A percentile compares a stretch with the other conserved stretches of the same genome.
Evolutionary conservation across 345 rosid species (phyloP).

Genomic region (Schrenkiella parvula): DNA sequence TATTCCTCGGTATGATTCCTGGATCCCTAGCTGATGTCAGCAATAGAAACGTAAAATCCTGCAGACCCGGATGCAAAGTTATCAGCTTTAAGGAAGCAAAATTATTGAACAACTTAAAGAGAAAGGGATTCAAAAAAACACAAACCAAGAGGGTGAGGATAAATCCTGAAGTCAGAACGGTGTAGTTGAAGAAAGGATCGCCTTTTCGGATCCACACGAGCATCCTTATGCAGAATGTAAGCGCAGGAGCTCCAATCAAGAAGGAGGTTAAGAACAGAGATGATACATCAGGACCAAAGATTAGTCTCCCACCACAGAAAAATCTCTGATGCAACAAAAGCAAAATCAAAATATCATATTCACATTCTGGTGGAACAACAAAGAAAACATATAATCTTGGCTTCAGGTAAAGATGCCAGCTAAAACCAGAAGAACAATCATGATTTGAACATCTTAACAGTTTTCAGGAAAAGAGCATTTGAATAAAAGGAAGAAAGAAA

Average conservation of each 20-base stretch:
- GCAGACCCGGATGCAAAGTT: constrained; percentile 13
- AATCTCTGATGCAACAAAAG: constrained; percentile 59
- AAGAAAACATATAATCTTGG: not conserved
- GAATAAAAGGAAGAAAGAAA: not conserved
- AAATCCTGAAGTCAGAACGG: constrained; percentile 45
- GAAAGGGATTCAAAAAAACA: constrained; percentile 10
- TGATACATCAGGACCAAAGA: constrained; percentile 90
- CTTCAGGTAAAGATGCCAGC: too few species aligned
- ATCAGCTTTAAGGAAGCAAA: not conserved
- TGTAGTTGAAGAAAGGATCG: constrained; percentile 39
- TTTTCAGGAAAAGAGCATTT: too few species aligned
- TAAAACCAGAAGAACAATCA: too few species aligned
- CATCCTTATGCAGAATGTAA: constrained; percentile 70
- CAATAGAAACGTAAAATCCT: constrained; percentile 67
- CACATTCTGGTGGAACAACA: not conserved
- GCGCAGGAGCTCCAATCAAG: constrained; percentile 69
- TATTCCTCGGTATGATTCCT: constrained; percentile 84
- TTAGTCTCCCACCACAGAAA: constrained; percentile 62
- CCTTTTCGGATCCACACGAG: constrained; percentile 32
- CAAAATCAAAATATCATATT: not conserved
- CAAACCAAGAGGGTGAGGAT: constrained; percentile 56
- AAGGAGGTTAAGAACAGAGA: constrained; percentile 54
- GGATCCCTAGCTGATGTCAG: constrained; percentile 92
- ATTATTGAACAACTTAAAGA: not conserved
- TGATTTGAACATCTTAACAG: not conserved